phyloP scores from a whole-genome alignment of 2,329 filamentous ascomycete species.

The Ceratocystis diversiconidia region DNA sequence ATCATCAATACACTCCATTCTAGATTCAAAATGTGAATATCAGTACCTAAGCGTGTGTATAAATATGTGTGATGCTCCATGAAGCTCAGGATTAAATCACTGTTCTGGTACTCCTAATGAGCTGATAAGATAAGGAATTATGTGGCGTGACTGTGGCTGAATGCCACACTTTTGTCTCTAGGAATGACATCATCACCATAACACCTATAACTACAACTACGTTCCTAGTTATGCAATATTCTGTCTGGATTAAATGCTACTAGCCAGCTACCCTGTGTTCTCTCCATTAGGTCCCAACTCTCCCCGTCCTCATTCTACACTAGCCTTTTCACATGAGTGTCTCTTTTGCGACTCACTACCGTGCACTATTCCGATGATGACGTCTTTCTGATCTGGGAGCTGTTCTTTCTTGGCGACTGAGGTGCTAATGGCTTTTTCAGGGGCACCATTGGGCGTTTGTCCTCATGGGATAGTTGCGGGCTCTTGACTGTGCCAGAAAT shows the following conservation, averaged over 20 bases:
- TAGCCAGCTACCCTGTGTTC: background rate
- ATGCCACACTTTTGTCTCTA: background rate
- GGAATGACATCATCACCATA: background rate
- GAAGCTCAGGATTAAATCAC: background rate
- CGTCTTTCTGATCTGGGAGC: background rate
- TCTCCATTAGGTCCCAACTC: background rate
- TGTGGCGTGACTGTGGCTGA: background rate
- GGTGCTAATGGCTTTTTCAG: background rate
- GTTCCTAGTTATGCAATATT: background rate
- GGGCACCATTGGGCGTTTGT: background rate
- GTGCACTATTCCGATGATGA: background rate
- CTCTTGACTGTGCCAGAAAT: background rate
- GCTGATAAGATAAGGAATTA: background rate
- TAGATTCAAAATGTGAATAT: background rate
- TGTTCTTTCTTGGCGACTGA: background rate
- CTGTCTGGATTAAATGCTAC: background rate
- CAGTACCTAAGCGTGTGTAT: background rate
- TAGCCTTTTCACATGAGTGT: background rate
- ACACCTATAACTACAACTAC: background rate
- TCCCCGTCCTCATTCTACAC: background rate
- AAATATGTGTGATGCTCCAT: background rate
- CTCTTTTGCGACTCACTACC: background rate
- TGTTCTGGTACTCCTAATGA: background rate
- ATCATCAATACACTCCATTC: slow-evolving; percentile 46
- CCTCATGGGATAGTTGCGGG: background rate